Evolutionary conservation across 768 basidiomycete species (phyloP).

Genomic region (Hygrocybe punicea): DNA sequence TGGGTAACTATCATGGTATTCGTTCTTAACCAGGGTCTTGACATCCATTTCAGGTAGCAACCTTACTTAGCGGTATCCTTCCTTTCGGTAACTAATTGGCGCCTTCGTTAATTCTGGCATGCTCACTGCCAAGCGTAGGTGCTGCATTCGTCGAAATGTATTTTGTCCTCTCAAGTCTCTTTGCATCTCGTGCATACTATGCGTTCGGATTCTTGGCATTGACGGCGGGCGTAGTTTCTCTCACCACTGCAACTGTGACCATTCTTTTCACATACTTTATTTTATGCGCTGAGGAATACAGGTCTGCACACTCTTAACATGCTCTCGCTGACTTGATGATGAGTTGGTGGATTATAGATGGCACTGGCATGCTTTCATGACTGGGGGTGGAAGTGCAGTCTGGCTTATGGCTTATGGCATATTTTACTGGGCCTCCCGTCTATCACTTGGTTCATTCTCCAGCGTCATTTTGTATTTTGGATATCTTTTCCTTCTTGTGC

Average conservation of each 20-base stretch:
- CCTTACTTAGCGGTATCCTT: constrained; percentile 83
- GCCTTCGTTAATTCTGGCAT: neutral
- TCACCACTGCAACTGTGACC: constrained; percentile 89
- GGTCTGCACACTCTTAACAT: constrained; percentile 33
- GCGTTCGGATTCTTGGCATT: constrained; percentile 94
- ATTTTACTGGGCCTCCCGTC: constrained; percentile 82
- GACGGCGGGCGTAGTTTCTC: constrained; percentile 73
- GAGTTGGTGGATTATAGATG: constrained; percentile 49
- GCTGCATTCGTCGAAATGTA: constrained; percentile 95
- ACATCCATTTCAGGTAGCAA: constrained; percentile 47
- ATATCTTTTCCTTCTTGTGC: constrained; percentile 76
- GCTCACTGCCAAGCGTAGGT: constrained; percentile 42
- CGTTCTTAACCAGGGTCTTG: neutral
- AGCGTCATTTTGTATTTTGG: constrained; percentile 85
- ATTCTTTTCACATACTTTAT: constrained; percentile 88
- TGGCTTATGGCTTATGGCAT: constrained; percentile 89
- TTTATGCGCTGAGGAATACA: constrained; percentile 92
- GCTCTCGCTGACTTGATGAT: neutral
- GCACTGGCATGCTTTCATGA: constrained; percentile 95
- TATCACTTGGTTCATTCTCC: constrained; percentile 80
- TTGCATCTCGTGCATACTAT: constrained; percentile 90
- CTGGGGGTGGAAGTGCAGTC: constrained; percentile 87
- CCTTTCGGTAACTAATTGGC: constrained; percentile 67
- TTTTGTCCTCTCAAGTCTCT: constrained; percentile 86
- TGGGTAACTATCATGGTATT: constrained; percentile 50